A percentile compares a stretch with the other conserved stretches of the same genome.
Conservation (phyloP, 495 filamentous ascomycete genomes). For the Hypoxylon intermedium region DNA sequence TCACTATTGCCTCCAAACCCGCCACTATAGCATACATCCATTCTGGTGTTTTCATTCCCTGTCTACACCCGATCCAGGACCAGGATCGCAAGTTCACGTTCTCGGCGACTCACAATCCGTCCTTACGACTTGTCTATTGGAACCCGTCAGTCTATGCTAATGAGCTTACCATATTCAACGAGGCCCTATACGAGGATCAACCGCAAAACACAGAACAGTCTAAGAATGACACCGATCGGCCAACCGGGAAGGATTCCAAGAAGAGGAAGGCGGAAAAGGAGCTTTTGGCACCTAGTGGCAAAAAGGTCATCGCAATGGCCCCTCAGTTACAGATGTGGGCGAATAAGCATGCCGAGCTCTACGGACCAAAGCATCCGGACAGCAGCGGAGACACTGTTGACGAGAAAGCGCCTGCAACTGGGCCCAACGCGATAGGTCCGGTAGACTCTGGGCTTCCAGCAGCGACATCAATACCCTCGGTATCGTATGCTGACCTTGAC, state of each 20-base stretch:
- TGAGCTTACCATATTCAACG: constrained; percentile 65
- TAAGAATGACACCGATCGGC: constrained; percentile 42
- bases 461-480: constrained; percentile 31
- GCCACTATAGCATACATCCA: constrained; percentile 83
- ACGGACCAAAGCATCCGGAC: constrained; percentile 57
- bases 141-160: constrained; percentile 79
- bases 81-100: constrained; percentile 72
- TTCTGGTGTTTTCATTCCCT: constrained; percentile 86
- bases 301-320: constrained; percentile 60
- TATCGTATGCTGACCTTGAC: constrained; percentile 73
- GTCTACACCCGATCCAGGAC: constrained; percentile 57
- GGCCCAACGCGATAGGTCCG: constrained; percentile 32
- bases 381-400: constrained; percentile 13
- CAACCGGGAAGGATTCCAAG: constrained; percentile 65
- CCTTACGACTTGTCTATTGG: constrained; percentile 81
- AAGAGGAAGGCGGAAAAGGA: constrained; percentile 70
- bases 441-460: constrained; percentile 1
- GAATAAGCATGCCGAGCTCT: constrained; percentile 83
- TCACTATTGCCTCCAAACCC: constrained; percentile 81
- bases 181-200: constrained; percentile 45
- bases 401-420: constrained; percentile 28
- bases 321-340: constrained; percentile 87
- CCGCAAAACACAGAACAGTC: constrained; percentile 48
- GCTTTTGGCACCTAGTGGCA: constrained; percentile 57
- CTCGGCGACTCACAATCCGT: constrained; percentile 71